These are phyloP conservation scores for Chlamydomonas schloesseri DNA, from an alignment of 139 green algal species.

Conservation along the genomic window DNA sequence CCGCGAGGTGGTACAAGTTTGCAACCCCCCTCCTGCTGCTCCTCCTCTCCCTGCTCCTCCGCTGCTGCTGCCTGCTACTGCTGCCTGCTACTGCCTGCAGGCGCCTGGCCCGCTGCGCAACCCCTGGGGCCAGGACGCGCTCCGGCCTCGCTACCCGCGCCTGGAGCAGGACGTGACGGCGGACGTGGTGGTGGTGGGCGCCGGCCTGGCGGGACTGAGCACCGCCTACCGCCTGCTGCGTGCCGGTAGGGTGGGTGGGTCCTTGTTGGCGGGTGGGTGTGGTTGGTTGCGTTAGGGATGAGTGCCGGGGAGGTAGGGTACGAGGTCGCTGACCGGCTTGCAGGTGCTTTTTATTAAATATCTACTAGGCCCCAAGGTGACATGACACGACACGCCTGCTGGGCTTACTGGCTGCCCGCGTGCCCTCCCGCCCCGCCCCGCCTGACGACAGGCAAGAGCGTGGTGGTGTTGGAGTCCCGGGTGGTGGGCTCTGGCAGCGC, in stretches of 20 bases:
- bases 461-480: constrained; percentile 47
- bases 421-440: background rate
- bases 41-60: background rate
- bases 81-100: background rate
- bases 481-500: constrained; percentile 30
- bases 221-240: constrained; percentile 33
- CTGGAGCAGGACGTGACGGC: constrained; percentile 1
- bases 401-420: background rate
- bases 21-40: no score
- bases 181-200: constrained; percentile 48
- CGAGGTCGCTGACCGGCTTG: no score
- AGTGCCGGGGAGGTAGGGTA: no score
- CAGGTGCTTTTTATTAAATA: no score
- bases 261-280: background rate
- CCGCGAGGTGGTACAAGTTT: no score
- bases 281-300: background rate
- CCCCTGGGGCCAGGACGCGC: constrained; percentile 6
- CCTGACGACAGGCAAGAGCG: constrained; percentile 13
- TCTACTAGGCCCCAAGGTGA: background rate
- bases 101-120: background rate
- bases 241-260: background rate
- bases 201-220: constrained; percentile 22
- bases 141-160: constrained; percentile 5
- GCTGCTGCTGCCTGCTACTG: background rate
- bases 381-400: background rate